A percentile compares a stretch with the other conserved stretches of the same genome.
Evolutionary conservation across 179 eudicot genomes (phyloP).

Genomic region (Patellifolia procumbens): DNA sequence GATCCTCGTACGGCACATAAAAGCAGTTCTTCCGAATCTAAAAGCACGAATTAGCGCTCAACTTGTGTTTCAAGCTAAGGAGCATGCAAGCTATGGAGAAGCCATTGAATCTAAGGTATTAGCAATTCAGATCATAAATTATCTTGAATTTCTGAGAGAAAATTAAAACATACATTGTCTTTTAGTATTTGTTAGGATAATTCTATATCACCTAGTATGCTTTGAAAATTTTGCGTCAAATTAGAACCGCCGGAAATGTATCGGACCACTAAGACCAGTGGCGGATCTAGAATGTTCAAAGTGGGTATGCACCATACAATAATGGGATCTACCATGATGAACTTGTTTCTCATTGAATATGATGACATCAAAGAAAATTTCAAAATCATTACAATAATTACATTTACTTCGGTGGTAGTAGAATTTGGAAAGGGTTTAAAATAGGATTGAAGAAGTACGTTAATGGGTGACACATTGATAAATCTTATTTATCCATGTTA

Average conservation of each 20-base stretch:
- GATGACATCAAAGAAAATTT: too few relatives aligned
- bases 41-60: constrained; percentile 78
- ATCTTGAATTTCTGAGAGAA: not conserved
- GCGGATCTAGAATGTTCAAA: too few relatives aligned
- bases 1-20: constrained; percentile 91
- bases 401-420: too few relatives aligned
- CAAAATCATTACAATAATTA: too few relatives aligned
- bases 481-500: too few relatives aligned
- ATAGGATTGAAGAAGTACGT: too few relatives aligned
- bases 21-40: constrained; percentile 75
- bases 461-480: too few relatives aligned
- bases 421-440: too few relatives aligned
- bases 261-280: not conserved
- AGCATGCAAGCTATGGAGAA: constrained; percentile 94
- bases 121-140: not conserved
- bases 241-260: not conserved
- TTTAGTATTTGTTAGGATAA: not conserved
- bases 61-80: constrained; percentile 79
- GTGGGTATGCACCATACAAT: too few relatives aligned
- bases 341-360: too few relatives aligned
- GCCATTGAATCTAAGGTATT: constrained; percentile 78
- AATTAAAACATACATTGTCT: not conserved
- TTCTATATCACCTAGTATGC: not conserved
- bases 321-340: too few relatives aligned
- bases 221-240: not conserved